Evolutionary conservation across 225 moss, liverwort and hornwort genomes (phyloP), one percentile per base, ranked within the genome.

Genomic region (Antitrichia curtipendula): DNA sequence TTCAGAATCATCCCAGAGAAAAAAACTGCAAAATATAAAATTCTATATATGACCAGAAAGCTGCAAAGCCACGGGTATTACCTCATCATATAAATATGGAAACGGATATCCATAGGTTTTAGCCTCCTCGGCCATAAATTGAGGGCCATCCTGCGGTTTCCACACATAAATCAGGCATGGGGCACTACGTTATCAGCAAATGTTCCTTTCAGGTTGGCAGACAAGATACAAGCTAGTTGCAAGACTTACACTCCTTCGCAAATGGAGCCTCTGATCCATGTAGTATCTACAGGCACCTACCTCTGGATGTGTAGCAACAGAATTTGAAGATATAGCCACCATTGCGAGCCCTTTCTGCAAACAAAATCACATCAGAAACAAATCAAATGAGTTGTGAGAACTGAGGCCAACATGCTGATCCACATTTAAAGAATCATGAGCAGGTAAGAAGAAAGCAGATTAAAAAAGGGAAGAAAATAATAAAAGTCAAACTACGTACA

Each of bases 51-150:
- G 54, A 34, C 43, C 56, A 60, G 64, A 80, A 65, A 24, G 40
- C 83, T 60, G 70, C 58, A 71, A 85, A 87, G 77, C 14, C 54
- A 9, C 90, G 88, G 49, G 52, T 56, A 10, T 41, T 78, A 94
- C 95, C 94, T 97, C 91, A 88, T 97, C 97, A 82, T 94, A 96
- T 40, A 97, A 85, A 80, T 97, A 97, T n/a, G 97, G 97, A 76
- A 97, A 97, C 41, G 89, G 83, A 82, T 97, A 97, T 66, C 89
- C 91, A 81, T 89, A 93, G 53, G 88, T 75, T 85, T 91, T 94
- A 36, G 93, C 95, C 52, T 97, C 97, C 83, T 94, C 95, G 78
- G 95, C 96, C 95, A 97, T 97, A 79, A 94, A 93, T 54, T 85
- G 87, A 87, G 92, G 92, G 59, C 96, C 96, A 92, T 96, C 96